Evolutionary conservation across 148 eudicot species (phyloP).

Genomic region (Nyssa sinensis): DNA sequence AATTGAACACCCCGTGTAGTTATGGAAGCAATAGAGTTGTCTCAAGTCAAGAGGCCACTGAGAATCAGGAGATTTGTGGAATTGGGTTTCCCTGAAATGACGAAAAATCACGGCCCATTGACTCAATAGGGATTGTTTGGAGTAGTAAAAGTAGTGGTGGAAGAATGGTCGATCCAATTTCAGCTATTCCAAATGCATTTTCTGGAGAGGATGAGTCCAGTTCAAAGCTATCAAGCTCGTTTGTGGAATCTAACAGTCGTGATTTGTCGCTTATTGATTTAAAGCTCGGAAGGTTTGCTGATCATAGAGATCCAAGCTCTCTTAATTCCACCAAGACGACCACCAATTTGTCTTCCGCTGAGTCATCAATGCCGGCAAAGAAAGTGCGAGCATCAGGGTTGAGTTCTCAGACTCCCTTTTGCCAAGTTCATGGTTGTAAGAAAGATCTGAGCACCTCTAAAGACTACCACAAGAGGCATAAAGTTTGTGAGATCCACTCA

Average conservation of each 20-base stretch:
- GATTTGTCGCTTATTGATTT: constrained; percentile 48
- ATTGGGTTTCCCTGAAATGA: constrained; percentile 33
- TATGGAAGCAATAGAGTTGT: constrained; percentile 27
- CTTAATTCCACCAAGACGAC: constrained; percentile 27
- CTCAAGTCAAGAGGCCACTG: constrained; percentile 26
- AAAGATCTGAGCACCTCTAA: no score
- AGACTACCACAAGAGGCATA: no score
- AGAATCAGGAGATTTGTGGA: constrained; percentile 41
- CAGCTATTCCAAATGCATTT: constrained; percentile 25
- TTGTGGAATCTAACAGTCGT: constrained; percentile 39
- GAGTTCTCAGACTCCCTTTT: constrained; percentile 40
- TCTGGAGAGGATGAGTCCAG: constrained; percentile 39
- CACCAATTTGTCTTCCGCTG: constrained; percentile 29
- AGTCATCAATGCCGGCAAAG: constrained; percentile 42
- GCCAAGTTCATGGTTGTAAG: no score
- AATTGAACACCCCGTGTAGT: constrained; percentile 13
- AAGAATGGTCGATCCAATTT: constrained; percentile 17
- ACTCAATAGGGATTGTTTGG: constrained; percentile 21
- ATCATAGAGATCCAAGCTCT: constrained; percentile 13
- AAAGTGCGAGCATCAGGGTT: constrained; percentile 33
- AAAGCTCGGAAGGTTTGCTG: no score
- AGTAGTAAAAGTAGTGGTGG: constrained; percentile 18
- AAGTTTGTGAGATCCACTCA: constrained; percentile 85
- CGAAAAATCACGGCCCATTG: constrained; percentile 23
- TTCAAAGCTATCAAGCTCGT: constrained; percentile 34